Evolutionary conservation across 345 rosid genomes (phyloP), one percentile per base, ranked within the genome.

Genomic region (Citrus mangshanensis): DNA sequence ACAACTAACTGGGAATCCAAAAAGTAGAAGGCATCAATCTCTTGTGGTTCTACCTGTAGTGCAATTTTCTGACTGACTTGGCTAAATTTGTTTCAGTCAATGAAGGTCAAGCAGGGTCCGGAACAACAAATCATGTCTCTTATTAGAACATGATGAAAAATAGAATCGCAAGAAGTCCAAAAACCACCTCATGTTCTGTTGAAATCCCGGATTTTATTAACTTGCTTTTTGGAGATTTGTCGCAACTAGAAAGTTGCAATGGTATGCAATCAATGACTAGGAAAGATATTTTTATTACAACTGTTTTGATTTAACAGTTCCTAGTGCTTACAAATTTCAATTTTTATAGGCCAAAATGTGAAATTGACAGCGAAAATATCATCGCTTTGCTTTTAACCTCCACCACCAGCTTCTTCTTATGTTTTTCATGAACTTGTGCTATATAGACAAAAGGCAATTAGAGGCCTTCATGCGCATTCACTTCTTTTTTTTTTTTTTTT

Each of bases 291-390:
- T 78, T 78, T 56, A 22, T 74, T 30, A 62, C 85, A 78, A 81
- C 75, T 82, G 82, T 66, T 55, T 27, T 81, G 86, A 84, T 81
- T 49, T 42, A 73, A 80, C 77, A 73, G 46, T 63, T 77, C 54
- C 60, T 18, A 38, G 56, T 60, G 56, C 72, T 13, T 42, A 60
- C 70, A 74, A 74, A 80, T 67, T 46, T 30, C 27, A 27, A 6
- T 22, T 58, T 73, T 38, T 56, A 51, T n/a, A 22, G 42, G 55
- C 32, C 32, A 54, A n/a, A 55, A 76, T 67, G 27, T 28, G 54
- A 59, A n/a, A 38, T 5, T 76, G 59, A 34, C 40, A 51, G 25
- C 40, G 21, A 25, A 58, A 70, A 80, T 80, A 77, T 77, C 77
- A 69, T 10, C 16, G 37, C 6, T 30, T 22, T 8, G 32, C 56